Base-by-base conservation (phyloP, 345 rosid species). In the Mallotus nudiflorus region DNA sequence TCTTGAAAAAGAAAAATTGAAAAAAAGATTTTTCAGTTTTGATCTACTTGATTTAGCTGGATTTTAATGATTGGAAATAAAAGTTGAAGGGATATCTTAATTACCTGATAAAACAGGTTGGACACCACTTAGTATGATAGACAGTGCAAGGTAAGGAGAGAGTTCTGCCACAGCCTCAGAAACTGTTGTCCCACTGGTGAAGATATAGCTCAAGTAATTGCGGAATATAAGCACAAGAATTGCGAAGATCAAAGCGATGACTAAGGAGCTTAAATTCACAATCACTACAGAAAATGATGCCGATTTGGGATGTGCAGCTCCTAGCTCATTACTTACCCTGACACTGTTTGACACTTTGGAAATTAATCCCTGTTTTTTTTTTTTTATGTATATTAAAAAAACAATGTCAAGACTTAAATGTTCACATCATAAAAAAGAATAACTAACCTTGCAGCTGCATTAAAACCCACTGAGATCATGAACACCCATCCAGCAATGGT, bases 81-180 rank as follows among this genome's bases (percentile, higher is more conserved):
- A n/a, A n/a, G n/a, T n/a, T n/a, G n/a, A n/a, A n/a, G n/a, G n/a
- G n/a, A n/a, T n/a, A n/a, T n/a, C 37, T 33, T 83, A n/a, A n/a
- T n/a, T n/a, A 87, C 96, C 96, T 2, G 91, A 88, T 35, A 90
- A 65, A 20, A 90, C 92, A 18, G 91, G 96, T 52, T 85, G 89
- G 24, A 85, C 27, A 1, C 86, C 89, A 46, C 81, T 83, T 22
- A 85, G 82, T 9, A 88, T 15, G 14, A 90, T 72, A 49, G 91
- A 79, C 13, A 78, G 49, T 4, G 92, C 91, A 57, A 90, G 75
- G 27, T 67, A 81, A 0, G 96, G 96, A 57, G 86, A 73, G n/a
- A 87, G 79, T 0, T 86, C 86, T 2, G 92, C 80, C n/a, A 86
- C 96, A 0, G 89, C 88, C 5, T 77, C 52, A 0, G 89, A 86